A percentile compares a stretch with the other conserved stretches of the same genome.
These are phyloP conservation scores for Exophiala spinifera DNA, from an alignment of 2,329 filamentous ascomycete species.

Conservation along the genomic window DNA sequence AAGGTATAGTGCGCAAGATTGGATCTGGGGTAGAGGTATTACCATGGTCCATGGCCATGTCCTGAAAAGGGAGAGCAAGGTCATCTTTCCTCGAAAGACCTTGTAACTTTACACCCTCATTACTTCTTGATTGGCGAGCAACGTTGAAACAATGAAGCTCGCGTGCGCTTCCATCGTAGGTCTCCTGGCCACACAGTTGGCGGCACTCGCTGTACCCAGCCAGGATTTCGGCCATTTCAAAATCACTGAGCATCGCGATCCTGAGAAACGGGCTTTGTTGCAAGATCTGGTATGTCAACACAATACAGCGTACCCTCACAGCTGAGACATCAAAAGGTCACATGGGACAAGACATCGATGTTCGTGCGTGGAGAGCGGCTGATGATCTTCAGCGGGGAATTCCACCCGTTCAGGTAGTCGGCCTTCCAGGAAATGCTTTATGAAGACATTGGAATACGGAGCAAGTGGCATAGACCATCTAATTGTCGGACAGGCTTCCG, in stretches of 20 bases:
- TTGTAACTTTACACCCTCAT: neutral
- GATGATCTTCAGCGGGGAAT: conserved; percentile 70
- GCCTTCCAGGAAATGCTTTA: neutral
- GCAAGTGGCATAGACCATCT: neutral
- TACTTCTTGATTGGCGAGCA: too few relatives aligned
- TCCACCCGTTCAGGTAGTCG: conserved; percentile 61
- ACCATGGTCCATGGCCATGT: too few relatives aligned
- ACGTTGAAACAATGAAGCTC: neutral
- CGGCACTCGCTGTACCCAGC: neutral
- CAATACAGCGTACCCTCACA: neutral
- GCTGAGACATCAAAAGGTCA: conserved; percentile 44
- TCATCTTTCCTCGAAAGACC: neutral
- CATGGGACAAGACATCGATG: conserved; percentile 70
- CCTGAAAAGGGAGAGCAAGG: neutral
- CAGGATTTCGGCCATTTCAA: neutral
- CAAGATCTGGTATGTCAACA: conserved; percentile 2
- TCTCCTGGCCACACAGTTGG: neutral
- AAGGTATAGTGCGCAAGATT: neutral
- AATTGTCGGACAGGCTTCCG: conserved; percentile 44
- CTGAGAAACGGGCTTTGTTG: conserved; percentile 3
- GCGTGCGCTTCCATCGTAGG: neutral
- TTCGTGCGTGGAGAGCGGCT: conserved; percentile 67
- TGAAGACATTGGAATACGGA: too few relatives aligned
- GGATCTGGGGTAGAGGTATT: neutral
- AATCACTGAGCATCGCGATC: conserved; percentile 8